phyloP scores from a whole-genome alignment of 306 rosid species.

The Psophocarpus tetragonolobus region DNA sequence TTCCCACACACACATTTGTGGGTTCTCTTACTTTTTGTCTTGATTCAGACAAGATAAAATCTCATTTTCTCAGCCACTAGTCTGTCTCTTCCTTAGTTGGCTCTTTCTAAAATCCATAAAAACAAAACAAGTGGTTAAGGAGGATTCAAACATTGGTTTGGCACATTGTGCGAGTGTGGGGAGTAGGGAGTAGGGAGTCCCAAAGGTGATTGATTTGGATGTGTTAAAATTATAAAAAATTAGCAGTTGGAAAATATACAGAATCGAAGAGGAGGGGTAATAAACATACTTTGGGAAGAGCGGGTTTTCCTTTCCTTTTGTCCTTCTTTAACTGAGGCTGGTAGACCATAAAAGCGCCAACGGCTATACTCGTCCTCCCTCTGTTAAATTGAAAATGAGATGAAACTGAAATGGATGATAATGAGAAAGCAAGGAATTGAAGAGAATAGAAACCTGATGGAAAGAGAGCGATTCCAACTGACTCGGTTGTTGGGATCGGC shows the following conservation, averaged over 20 bases:
- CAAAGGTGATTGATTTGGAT: too few relatives aligned
- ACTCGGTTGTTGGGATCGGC: constrained; percentile 61
- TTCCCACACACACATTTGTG: too few relatives aligned
- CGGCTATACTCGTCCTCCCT: constrained; percentile 93
- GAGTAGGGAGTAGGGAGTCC: too few relatives aligned
- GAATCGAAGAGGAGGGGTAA: constrained; percentile 5
- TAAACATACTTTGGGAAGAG: constrained; percentile 65
- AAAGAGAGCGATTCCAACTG: constrained; percentile 91
- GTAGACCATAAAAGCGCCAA: constrained; percentile 63
- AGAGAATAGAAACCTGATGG: constrained; percentile 59
- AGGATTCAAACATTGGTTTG: neutral
- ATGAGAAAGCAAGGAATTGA: neutral
- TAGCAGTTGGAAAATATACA: neutral
- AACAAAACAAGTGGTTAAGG: too few relatives aligned
- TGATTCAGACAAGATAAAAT: too few relatives aligned
- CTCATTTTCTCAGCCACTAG: too few relatives aligned
- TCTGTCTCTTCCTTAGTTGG: too few relatives aligned
- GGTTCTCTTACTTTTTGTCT: too few relatives aligned
- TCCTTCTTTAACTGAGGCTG: constrained; percentile 64
- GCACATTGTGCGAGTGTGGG: too few relatives aligned
- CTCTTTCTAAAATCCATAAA: too few relatives aligned
- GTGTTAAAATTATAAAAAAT: neutral
- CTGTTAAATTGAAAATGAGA: constrained; percentile 43
- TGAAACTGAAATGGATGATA: neutral
- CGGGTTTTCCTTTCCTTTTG: constrained; percentile 66